Percentiles rank a stretch among this genome's conserved stretches.
Conservation (phyloP, 1,139 yeast species). For the Yamadazyma taylorii region DNA sequence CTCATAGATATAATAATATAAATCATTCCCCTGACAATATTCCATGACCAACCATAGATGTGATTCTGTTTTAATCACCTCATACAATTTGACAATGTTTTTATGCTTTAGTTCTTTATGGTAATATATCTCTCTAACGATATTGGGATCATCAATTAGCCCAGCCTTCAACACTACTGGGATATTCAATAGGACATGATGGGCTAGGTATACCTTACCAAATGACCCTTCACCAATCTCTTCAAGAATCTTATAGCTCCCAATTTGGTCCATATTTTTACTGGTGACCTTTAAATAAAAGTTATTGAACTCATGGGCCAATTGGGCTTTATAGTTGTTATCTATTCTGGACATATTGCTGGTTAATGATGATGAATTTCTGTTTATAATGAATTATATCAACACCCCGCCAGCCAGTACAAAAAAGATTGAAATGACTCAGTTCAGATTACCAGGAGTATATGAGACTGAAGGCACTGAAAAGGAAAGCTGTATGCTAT, state of each 20-base stretch:
- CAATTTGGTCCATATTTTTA: constrained; percentile 59
- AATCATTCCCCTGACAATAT: constrained; percentile 86
- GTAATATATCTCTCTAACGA: constrained; percentile 90
- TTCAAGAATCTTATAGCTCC: constrained; percentile 68
- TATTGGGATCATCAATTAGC: constrained; percentile 75
- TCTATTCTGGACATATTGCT: constrained; percentile 17
- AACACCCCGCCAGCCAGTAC: too few species aligned
- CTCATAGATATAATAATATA: constrained; percentile 70
- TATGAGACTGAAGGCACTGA: too few species aligned
- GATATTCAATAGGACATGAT: constrained; percentile 67
- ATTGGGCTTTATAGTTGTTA: constrained; percentile 38
- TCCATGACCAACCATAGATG: constrained; percentile 87
- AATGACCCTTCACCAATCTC: constrained; percentile 90
- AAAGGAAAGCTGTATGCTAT: too few species aligned
- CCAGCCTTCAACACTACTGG: constrained; percentile 89
- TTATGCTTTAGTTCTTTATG: constrained; percentile 84
- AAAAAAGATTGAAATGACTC: too few species aligned
- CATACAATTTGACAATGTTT: constrained; percentile 81
- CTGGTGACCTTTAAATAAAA: constrained; percentile 57
- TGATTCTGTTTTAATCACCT: constrained; percentile 77
- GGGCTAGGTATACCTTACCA: constrained; percentile 87
- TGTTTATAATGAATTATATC: too few species aligned
- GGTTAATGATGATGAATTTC: too few species aligned
- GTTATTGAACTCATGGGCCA: constrained; percentile 65
- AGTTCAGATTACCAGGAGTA: too few species aligned